Evolutionary conservation across 1,284 basidiomycete species (phyloP).

Genomic region (Phlebopus sp.): DNA sequence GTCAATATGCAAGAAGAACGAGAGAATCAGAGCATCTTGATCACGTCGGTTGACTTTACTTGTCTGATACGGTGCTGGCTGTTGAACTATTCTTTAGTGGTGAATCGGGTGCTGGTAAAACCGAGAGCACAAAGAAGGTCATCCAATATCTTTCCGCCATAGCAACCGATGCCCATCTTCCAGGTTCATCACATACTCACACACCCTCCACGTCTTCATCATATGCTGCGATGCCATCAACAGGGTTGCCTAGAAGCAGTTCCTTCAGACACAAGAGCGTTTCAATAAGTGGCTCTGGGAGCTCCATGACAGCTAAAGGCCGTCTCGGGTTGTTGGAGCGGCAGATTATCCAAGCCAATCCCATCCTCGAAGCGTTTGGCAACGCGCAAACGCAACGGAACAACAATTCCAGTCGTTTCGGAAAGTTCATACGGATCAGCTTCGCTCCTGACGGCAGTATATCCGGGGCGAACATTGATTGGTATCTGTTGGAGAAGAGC

Average conservation of each 20-base stretch:
- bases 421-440: constrained; percentile 96
- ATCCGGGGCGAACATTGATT: constrained; percentile 97
- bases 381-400: constrained; percentile 99
- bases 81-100: constrained; percentile 52
- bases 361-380: constrained; percentile 96
- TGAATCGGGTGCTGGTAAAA: constrained; percentile 99
- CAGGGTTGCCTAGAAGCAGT: constrained; percentile 57
- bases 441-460: constrained; percentile 95
- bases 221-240: constrained; percentile 51
- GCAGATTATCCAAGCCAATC: constrained; percentile 98
- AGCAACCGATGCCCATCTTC: constrained; percentile 75
- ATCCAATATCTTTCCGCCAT: constrained; percentile 99
- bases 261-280: constrained; percentile 48
- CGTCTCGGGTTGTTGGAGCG: constrained; percentile 89
- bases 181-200: constrained; percentile 60
- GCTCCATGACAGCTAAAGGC: constrained; percentile 54
- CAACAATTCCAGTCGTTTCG: constrained; percentile 98
- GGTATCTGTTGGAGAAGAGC: constrained; percentile 99
- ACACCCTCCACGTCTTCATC: constrained; percentile 47
- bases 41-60: constrained; percentile 68
- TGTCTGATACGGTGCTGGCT: not conserved
- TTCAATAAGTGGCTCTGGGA: constrained; percentile 44
- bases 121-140: constrained; percentile 99
- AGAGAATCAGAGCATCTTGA: constrained; percentile 97
- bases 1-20: constrained; percentile 97